phyloP scores from a whole-genome alignment of 179 eudicot genomes.

The Monotropa hypopitys region DNA sequence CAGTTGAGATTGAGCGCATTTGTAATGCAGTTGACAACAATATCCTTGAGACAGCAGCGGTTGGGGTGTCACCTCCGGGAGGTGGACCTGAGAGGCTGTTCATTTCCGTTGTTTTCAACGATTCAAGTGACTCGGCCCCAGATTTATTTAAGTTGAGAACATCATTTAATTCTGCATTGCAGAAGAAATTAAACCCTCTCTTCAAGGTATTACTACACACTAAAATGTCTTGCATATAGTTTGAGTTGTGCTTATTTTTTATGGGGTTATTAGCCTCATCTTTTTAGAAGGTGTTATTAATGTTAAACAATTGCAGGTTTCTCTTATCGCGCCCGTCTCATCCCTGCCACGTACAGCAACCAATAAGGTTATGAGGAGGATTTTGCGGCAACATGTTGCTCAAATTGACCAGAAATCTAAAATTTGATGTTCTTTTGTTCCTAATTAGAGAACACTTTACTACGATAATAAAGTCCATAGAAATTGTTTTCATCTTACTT shows the following conservation, averaged over 20 bases:
- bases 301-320: constrained; percentile 37
- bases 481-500: background rate
- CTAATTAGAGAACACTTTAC: background rate
- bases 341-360: constrained; percentile 93
- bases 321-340: constrained; percentile 33
- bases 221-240: background rate
- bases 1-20: constrained; percentile 80
- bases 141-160: constrained; percentile 37
- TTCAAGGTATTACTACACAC: constrained; percentile 43
- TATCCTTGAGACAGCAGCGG: constrained; percentile 86
- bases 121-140: constrained; percentile 19
- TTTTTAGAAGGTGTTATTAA: background rate
- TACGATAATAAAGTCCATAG: background rate
- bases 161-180: constrained; percentile 66
- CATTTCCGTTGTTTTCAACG: constrained; percentile 59
- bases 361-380: constrained; percentile 94
- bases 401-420: constrained; percentile 21
- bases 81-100: constrained; percentile 93
- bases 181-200: constrained; percentile 73
- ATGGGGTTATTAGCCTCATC: too few species aligned
- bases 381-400: constrained; percentile 60
- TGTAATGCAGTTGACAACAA: constrained; percentile 46
- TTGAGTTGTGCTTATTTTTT: too few species aligned
- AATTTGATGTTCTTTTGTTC: constrained; percentile 11
- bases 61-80: constrained; percentile 64